Percentiles rank a stretch among this genome's conserved stretches.
These are phyloP conservation scores for Rhinocladiella similis DNA, from an alignment of 2,329 filamentous ascomycete species.

Conservation along the genomic window DNA sequence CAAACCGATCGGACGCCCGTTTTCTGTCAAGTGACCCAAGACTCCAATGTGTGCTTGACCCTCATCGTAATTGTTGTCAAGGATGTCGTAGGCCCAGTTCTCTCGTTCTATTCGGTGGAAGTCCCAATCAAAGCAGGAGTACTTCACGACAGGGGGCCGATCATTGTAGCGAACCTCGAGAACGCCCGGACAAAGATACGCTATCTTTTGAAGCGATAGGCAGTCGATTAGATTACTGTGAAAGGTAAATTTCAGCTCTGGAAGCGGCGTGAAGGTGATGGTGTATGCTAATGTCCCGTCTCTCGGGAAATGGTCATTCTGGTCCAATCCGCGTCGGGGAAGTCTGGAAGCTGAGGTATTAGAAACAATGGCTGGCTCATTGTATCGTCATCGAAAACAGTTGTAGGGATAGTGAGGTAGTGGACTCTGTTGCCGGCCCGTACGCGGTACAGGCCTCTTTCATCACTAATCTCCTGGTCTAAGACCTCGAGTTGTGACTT, in stretches of 20 bases:
- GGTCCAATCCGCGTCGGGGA: background rate
- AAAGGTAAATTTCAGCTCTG: background rate
- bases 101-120: background rate
- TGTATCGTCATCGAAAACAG: background rate
- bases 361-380: background rate
- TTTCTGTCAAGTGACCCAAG: conserved; percentile 41
- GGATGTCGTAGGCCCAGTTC: background rate
- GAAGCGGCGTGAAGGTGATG: background rate
- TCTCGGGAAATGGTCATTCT: background rate
- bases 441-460: background rate
- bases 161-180: background rate
- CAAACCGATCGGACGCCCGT: conserved; percentile 43
- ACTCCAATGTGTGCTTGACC: conserved; percentile 35
- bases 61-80: background rate
- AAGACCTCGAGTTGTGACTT: background rate
- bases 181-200: background rate
- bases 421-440: background rate
- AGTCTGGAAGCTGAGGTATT: background rate
- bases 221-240: background rate
- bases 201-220: background rate
- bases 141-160: background rate
- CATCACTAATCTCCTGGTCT: background rate
- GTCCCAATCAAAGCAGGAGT: background rate
- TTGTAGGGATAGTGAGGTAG: background rate
- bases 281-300: background rate